These are phyloP conservation scores for Penicillium angulare DNA, from an alignment of 495 filamentous ascomycete species.

Conservation along the genomic window DNA sequence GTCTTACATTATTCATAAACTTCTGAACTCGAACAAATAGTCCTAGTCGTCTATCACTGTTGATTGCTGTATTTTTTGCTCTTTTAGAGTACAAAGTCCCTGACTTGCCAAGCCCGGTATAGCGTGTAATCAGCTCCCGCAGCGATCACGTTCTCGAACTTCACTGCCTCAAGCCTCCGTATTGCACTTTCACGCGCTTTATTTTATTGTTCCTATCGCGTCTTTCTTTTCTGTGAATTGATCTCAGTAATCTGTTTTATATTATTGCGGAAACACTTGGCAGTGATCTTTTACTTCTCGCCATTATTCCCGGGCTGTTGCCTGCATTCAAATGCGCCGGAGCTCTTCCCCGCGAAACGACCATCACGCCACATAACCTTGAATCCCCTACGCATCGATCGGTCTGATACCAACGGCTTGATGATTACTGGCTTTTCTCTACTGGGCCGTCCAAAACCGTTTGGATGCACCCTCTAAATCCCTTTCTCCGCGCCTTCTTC, in stretches of 20 bases:
- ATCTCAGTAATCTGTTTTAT: background rate
- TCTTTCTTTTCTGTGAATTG: background rate
- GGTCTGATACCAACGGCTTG: slow-evolving; percentile 36
- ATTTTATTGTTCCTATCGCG: slow-evolving; percentile 6
- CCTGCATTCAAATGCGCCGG: slow-evolving; percentile 38
- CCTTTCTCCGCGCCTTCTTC: slow-evolving; percentile 97
- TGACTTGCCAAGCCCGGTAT: slow-evolving; percentile 23
- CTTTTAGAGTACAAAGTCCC: background rate
- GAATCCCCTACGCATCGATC: slow-evolving; percentile 11
- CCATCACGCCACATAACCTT: slow-evolving; percentile 22
- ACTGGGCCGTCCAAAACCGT: slow-evolving; percentile 50
- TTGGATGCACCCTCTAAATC: slow-evolving; percentile 99
- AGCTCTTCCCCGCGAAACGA: slow-evolving; percentile 37
- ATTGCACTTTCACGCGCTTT: slow-evolving; percentile 9
- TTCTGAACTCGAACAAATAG: background rate
- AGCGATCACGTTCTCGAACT: slow-evolving; percentile 31
- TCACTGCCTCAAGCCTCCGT: slow-evolving; percentile 16
- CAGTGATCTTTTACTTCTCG: background rate
- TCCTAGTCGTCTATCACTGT: too few species aligned
- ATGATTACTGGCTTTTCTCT: slow-evolving; percentile 37
- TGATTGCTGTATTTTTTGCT: background rate
- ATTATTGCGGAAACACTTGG: background rate
- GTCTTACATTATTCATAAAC: too few species aligned
- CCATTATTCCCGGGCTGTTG: slow-evolving; percentile 14
- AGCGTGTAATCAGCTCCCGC: slow-evolving; percentile 28